phyloP scores from a whole-genome alignment of 75 land plant species.

The Cryptomeria japonica region DNA sequence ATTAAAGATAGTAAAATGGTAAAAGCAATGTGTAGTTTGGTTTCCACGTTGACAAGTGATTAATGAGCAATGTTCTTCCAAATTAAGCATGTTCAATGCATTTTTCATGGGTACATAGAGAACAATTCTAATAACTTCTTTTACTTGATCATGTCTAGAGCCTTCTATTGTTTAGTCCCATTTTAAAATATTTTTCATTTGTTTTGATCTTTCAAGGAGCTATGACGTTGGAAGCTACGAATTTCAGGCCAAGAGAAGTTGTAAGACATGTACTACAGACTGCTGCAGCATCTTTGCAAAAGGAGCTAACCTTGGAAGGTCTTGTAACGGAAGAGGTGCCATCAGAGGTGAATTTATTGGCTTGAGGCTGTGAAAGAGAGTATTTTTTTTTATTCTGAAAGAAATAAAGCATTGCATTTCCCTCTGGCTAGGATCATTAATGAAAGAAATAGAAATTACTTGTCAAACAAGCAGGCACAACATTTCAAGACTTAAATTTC shows the following conservation, averaged over 20 bases:
- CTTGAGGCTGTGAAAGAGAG: not conserved
- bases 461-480: not conserved
- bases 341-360: slow-evolving; percentile 54
- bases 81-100: not conserved
- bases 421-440: not conserved
- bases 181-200: slow-evolving; percentile 11
- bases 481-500: not conserved
- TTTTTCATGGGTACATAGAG: not conserved
- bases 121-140: not conserved
- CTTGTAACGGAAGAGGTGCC: slow-evolving; percentile 73
- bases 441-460: not conserved
- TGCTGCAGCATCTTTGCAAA: slow-evolving; percentile 76
- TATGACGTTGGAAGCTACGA: slow-evolving; percentile 89
- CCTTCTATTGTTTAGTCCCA: not conserved
- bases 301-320: slow-evolving; percentile 72
- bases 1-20: not conserved
- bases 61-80: not conserved
- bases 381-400: not conserved
- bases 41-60: not conserved
- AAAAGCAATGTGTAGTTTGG: not conserved
- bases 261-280: slow-evolving; percentile 89
- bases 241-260: slow-evolving; percentile 86
- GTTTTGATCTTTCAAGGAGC: slow-evolving; percentile 46
- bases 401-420: not conserved
- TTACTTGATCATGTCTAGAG: not conserved